These are phyloP conservation scores for Tremella yokohamensis DNA, from an alignment of 768 basidiomycete species.

Conservation along the genomic window DNA sequence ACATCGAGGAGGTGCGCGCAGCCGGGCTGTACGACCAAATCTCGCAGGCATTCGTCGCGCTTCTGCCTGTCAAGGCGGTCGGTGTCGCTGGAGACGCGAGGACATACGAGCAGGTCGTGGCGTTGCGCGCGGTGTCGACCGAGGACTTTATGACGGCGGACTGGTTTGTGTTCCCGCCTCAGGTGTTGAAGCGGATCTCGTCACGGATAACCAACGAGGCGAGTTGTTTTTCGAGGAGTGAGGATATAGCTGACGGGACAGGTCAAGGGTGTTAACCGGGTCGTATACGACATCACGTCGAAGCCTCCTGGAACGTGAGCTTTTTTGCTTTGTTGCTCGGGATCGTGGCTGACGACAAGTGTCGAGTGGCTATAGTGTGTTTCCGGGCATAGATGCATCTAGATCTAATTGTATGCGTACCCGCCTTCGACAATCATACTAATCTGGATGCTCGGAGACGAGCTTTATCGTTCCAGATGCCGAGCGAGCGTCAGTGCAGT, in stretches of 20 bases:
- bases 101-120: conserved; percentile 97
- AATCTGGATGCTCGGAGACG: too few relatives aligned
- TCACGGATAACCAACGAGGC: conserved; percentile 98
- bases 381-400: conserved; percentile 1
- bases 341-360: conserved; percentile 10
- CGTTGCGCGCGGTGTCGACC: conserved; percentile 89
- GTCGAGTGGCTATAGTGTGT: conserved; percentile 21
- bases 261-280: conserved; percentile 80
- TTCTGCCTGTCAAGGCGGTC: conserved; percentile 92
- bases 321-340: background rate
- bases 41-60: conserved; percentile 91
- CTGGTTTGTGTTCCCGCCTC: conserved; percentile 96
- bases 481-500: too few relatives aligned
- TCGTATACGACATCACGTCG: conserved; percentile 87
- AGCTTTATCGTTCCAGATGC: too few relatives aligned
- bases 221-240: background rate
- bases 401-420: too few relatives aligned
- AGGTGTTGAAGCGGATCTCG: conserved; percentile 83
- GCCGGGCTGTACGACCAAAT: conserved; percentile 91
- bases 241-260: background rate
- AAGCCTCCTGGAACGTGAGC: conserved; percentile 77
- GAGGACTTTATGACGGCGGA: conserved; percentile 99
- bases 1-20: conserved; percentile 94
- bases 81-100: conserved; percentile 96
- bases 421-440: too few relatives aligned